A percentile compares a stretch with the other conserved stretches of the same genome.
Conservation (phyloP, 805 yeast species). For the Nakazawaea holstii region DNA sequence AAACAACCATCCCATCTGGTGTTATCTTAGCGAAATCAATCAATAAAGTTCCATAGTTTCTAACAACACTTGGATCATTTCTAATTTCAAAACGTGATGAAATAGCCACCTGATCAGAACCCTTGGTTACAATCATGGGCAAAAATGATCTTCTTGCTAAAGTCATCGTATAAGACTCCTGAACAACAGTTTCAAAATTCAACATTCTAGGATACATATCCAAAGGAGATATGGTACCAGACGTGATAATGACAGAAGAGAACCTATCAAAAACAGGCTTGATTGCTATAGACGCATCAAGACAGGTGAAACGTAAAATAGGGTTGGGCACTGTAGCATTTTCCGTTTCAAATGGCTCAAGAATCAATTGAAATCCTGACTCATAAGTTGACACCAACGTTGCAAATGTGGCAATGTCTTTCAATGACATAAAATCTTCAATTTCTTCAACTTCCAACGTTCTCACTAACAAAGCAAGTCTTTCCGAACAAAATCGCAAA, state of each 20-base stretch:
- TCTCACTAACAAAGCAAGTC: slow-evolving; percentile 81
- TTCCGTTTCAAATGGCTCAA: slow-evolving; percentile 94
- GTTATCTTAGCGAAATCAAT: slow-evolving; percentile 92
- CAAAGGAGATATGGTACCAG: slow-evolving; percentile 96
- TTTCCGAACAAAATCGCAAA: slow-evolving; percentile 82
- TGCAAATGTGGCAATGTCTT: slow-evolving; percentile 96
- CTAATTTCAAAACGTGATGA: slow-evolving; percentile 95
- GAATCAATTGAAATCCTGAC: slow-evolving; percentile 81
- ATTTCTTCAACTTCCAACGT: slow-evolving; percentile 84
- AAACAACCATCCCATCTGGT: slow-evolving; percentile 97
- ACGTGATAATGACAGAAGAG: slow-evolving; percentile 87
- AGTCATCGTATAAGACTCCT: slow-evolving; percentile 95
- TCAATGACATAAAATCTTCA: slow-evolving; percentile 88
- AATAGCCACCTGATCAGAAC: slow-evolving; percentile 96
- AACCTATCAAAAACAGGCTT: slow-evolving; percentile 95
- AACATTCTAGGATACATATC: slow-evolving; percentile 99
- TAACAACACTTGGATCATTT: slow-evolving; percentile 95
- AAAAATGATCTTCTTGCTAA: slow-evolving; percentile 86
- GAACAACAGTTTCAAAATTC: slow-evolving; percentile 87
- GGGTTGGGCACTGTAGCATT: slow-evolving; percentile 97
- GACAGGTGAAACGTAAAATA: slow-evolving; percentile 83
- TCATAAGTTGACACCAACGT: slow-evolving; percentile 94
- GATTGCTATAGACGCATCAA: slow-evolving; percentile 97
- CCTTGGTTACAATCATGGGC: slow-evolving; percentile 95
- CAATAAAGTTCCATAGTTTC: slow-evolving; percentile 90